A percentile compares a stretch with the other conserved stretches of the same genome.
phyloP scores from a whole-genome alignment of 208 protist species.

The Leishmania tarentolae region DNA sequence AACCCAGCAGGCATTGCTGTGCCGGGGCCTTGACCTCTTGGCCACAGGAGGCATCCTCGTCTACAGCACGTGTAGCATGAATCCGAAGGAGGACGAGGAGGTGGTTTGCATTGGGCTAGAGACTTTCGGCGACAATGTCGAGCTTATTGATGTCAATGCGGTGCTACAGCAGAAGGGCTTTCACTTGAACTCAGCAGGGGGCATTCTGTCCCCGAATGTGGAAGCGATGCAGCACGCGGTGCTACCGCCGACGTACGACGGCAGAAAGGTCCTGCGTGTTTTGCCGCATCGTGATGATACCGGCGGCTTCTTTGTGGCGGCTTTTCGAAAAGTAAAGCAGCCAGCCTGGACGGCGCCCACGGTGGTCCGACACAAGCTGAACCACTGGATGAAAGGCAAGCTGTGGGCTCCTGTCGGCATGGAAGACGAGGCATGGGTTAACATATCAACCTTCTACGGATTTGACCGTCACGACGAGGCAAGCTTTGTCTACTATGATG shows the following conservation, averaged over 20 bases:
- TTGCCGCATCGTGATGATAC: conserved; percentile 89
- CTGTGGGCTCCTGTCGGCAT: conserved; percentile 70
- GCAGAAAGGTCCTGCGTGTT: conserved; percentile 78
- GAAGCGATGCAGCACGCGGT: conserved; percentile 43
- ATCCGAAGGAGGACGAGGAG: conserved; percentile 97
- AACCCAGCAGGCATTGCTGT: conserved; percentile 89
- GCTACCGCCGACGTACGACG: conserved; percentile 65
- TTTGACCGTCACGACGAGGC: conserved; percentile 49
- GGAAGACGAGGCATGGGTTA: conserved; percentile 71
- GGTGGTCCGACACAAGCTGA: conserved; percentile 66
- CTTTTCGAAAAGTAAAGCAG: conserved; percentile 77
- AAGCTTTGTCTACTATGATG: conserved; percentile 47
- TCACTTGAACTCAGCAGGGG: conserved; percentile 59
- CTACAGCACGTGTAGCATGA: conserved; percentile 97
- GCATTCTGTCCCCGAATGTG: conserved; percentile 54
- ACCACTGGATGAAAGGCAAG: conserved; percentile 90
- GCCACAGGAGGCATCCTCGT: conserved; percentile 87
- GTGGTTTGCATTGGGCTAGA: conserved; percentile 90
- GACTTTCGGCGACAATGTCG: conserved; percentile 74
- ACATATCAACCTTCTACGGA: conserved; percentile 78
- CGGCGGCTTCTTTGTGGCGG: conserved; percentile 91
- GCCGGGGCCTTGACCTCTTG: conserved; percentile 87
- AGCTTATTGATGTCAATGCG: conserved; percentile 86
- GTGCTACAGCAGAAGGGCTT: conserved; percentile 53
- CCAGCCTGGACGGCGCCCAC: conserved; percentile 39